These are phyloP conservation scores for Fabrea salina DNA, from an alignment of 169 alveolate genomes.

Conservation along the genomic window DNA sequence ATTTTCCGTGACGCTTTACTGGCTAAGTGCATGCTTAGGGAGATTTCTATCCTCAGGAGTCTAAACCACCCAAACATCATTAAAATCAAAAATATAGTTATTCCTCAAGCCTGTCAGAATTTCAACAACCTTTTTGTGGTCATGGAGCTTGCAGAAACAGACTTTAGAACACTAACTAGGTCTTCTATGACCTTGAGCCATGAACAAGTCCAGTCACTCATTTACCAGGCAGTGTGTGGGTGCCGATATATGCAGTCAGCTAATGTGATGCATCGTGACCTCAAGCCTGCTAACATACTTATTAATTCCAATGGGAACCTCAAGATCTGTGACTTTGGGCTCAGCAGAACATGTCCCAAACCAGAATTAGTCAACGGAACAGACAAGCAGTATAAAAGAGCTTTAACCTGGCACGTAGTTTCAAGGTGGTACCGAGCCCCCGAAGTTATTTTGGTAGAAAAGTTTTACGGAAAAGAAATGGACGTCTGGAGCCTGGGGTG, in stretches of 20 bases:
- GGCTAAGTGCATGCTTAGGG: conserved; percentile 76
- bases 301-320: conserved; percentile 66
- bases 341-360: conserved; percentile 32
- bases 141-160: conserved; percentile 63
- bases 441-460: conserved; percentile 95
- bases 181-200: conserved; percentile 47
- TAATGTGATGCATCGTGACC: conserved; percentile 74
- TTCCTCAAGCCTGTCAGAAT: conserved; percentile 41
- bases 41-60: conserved; percentile 57
- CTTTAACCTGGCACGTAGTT: conserved; percentile 97
- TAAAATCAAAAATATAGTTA: conserved; percentile 53
- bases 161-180: conserved; percentile 49
- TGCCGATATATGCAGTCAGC: conserved; percentile 63
- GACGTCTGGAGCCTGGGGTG: conserved; percentile 99
- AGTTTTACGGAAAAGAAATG: conserved; percentile 96
- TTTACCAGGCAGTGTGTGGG: conserved; percentile 62
- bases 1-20: conserved; percentile 63
- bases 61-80: conserved; percentile 59
- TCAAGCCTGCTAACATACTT: conserved; percentile 81
- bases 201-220: conserved; percentile 46
- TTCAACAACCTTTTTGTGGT: conserved; percentile 59
- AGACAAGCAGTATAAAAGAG: conserved; percentile 74
- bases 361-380: background rate
- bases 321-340: conserved; percentile 70
- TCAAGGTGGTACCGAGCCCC: conserved; percentile 99